A percentile compares a stretch with the other conserved stretches of the same genome.
phyloP scores from a whole-genome alignment of 305 asterid species.

The Solanum hybrid region DNA sequence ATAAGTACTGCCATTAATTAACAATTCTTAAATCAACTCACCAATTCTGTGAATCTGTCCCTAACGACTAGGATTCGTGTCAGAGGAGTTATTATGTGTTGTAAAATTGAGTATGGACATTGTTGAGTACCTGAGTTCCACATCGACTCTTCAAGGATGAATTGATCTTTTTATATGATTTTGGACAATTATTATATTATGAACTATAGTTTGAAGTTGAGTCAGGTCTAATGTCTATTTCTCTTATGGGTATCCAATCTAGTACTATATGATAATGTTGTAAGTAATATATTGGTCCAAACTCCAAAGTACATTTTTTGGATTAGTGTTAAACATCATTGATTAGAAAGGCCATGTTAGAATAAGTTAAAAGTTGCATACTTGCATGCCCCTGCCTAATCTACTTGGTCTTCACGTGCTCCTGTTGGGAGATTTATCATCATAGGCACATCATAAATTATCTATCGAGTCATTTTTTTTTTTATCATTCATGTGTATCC shows the following conservation, averaged over 20 bases:
- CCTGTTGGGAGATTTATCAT: not conserved
- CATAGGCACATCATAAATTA: not conserved
- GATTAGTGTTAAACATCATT: not conserved
- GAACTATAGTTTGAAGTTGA: not conserved
- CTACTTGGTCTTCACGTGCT: constrained; percentile 8
- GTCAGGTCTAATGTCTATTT: rapidly evolving
- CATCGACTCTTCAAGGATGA: not conserved
- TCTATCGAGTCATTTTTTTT: not conserved
- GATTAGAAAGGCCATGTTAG: not conserved
- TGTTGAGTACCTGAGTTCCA: not conserved
- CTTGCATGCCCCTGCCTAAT: not conserved
- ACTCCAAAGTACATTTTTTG: not conserved
- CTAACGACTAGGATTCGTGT: not conserved
- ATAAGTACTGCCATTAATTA: not conserved
- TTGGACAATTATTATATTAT: rapidly evolving
- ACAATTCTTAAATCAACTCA: not conserved
- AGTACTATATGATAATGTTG: not conserved
- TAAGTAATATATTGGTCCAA: not conserved
- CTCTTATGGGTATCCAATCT: not conserved
- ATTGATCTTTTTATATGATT: not conserved
- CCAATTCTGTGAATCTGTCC: not conserved
- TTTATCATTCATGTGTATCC: not conserved
- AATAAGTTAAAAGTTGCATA: not conserved
- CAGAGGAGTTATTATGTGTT: not conserved
- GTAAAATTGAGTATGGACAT: not conserved